phyloP scores from a whole-genome alignment of 169 alveolate species.

The Plasmodium gallinaceum region DNA sequence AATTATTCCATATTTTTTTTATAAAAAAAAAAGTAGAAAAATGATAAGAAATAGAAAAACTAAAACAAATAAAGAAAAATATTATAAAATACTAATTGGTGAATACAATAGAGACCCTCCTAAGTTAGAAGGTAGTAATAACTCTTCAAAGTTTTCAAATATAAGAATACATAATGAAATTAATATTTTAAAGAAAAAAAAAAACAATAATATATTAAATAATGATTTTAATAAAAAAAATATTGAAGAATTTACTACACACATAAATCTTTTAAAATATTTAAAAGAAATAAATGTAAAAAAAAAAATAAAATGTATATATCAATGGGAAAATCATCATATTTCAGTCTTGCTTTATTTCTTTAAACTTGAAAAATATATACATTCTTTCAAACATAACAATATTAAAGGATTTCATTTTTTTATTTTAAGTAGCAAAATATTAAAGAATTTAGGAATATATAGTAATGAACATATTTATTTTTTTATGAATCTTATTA shows the following conservation, averaged over 20 bases:
- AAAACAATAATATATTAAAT: neutral
- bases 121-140: neutral
- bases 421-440: slow-evolving; percentile 23
- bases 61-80: slow-evolving; percentile 18
- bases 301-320: slow-evolving; percentile 46
- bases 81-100: slow-evolving; percentile 31
- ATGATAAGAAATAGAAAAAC: neutral
- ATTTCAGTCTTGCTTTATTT: slow-evolving; percentile 21
- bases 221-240: neutral
- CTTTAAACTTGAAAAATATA: slow-evolving; percentile 35
- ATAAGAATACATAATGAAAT: neutral
- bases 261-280: slow-evolving; percentile 7
- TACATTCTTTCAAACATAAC: slow-evolving; percentile 16
- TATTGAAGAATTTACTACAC: neutral
- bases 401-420: slow-evolving; percentile 58
- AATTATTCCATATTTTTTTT: no score
- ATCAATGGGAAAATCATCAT: slow-evolving; percentile 49
- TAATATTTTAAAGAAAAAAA: neutral
- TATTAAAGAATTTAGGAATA: slow-evolving; percentile 37
- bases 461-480: slow-evolving; percentile 31
- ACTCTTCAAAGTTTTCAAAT: neutral
- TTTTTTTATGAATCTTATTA: slow-evolving; percentile 45
- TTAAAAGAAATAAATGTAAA: slow-evolving; percentile 38
- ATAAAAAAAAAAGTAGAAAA: neutral
- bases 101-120: neutral